Base-by-base conservation (phyloP, 192 early-diverging fungal species). In the Umbelopsis sp. region DNA sequence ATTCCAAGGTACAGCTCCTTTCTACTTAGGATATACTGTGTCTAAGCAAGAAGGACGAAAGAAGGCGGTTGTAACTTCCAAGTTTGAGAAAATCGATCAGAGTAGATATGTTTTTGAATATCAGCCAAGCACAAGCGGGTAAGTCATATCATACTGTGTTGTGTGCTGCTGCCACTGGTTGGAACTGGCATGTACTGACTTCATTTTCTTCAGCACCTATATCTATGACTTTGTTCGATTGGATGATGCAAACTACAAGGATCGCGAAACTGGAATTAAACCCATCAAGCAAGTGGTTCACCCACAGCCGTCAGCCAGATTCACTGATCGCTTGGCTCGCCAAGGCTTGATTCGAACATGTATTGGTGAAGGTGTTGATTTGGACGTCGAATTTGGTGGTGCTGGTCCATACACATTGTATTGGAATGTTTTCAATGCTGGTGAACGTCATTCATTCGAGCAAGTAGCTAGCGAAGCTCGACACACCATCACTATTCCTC, bases 251-350 rank as follows among this genome's bases (percentile, higher is more conserved):
- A 51, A 77, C 43, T 81, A 81, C 43, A 79, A 79, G 62, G 72
- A 66, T 36, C 69, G 53, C 4, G 25, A 66, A 45, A 25, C 72
- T 21, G 17, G 71, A 26, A 68, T 78, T 17, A 20, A 34, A 24
- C 31, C 68, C 1, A 71, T 82, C 8, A 45, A 78, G 5, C 83
- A 84, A 52, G 47, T 69, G 7, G 83, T 84, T 44, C 80, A 80
- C 52, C 83, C 83, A 12, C 81, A 84, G 70, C 83, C 83, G 21
- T 44, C 74, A 45, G 83, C 83, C 24, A 45, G 51, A 38, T 81
- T 84, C 44, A 45, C 32, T 14, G 43, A 65, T 34, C 20, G 21
- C n/a, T 29, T 69, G 17, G 25, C 26, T 3, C 45, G 49, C 10
- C 56, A 45, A 49, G 47, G 41, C 2, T 4, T 62, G 29, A 24